Evolutionary conservation across 1,284 basidiomycete species (phyloP).

Genomic region (Irpex sp.): DNA sequence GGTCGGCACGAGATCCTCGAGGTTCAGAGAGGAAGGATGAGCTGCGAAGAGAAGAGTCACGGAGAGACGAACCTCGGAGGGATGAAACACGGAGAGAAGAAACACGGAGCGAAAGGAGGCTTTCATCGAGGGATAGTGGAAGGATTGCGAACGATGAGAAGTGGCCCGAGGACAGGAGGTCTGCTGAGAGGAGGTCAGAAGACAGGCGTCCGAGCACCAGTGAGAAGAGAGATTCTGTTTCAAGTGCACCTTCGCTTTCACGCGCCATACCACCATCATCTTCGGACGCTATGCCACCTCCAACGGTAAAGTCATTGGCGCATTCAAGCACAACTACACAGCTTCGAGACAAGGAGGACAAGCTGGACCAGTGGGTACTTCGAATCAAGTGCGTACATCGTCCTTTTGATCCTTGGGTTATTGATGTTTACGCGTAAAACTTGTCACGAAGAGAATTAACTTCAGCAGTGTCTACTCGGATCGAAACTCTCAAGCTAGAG

Average conservation of each 20-base stretch:
- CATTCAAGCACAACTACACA: not conserved
- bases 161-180: not conserved
- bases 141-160: not conserved
- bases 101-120: not conserved
- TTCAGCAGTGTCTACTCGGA: constrained; percentile 22
- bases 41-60: not conserved
- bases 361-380: constrained; percentile 25
- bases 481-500: constrained; percentile 21
- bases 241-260: not conserved
- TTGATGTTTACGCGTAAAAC: not conserved
- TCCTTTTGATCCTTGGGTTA: not conserved
- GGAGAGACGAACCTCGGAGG: not conserved
- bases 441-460: constrained; percentile 19
- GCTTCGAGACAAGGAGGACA: constrained; percentile 14
- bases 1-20: not conserved
- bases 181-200: not conserved
- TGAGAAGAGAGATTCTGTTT: not conserved
- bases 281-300: constrained; percentile 3
- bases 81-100: not conserved
- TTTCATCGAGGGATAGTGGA: not conserved
- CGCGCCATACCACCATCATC: not conserved
- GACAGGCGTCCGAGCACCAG: not conserved
- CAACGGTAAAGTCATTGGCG: not conserved
- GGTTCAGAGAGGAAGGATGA: not conserved
- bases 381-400: constrained; percentile 27